Evolutionary conservation across 2,329 filamentous ascomycete species (phyloP).

Genomic region (Phialemonium atrogriseum): DNA sequence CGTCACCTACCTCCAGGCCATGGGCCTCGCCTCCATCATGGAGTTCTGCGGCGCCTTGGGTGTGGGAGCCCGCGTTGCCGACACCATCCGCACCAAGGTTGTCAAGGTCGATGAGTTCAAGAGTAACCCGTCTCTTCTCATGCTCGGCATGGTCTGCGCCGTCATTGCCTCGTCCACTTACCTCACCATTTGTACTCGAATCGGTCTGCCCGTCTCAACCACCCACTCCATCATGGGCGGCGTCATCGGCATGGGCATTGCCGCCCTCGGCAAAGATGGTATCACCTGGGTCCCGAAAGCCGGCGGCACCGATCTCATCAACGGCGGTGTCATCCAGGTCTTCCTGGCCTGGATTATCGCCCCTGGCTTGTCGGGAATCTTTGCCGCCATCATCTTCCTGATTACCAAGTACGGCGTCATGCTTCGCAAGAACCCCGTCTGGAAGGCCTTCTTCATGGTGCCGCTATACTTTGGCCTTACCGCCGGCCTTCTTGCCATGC

Average conservation of each 20-base stretch:
- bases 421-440: slow-evolving; percentile 42
- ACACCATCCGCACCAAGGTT: slow-evolving; percentile 54
- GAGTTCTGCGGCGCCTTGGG: slow-evolving; percentile 54
- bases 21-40: slow-evolving; percentile 49
- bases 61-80: slow-evolving; percentile 51
- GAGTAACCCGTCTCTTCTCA: slow-evolving; percentile 40
- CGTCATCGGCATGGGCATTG: slow-evolving; percentile 51
- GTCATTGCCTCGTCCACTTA: slow-evolving; percentile 43
- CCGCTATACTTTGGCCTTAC: slow-evolving; percentile 52
- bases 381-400: slow-evolving; percentile 46
- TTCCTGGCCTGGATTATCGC: slow-evolving; percentile 55
- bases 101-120: slow-evolving; percentile 40
- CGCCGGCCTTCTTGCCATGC: slow-evolving; percentile 45
- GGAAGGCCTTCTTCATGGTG: slow-evolving; percentile 41
- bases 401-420: slow-evolving; percentile 50
- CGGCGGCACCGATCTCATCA: slow-evolving; percentile 25
- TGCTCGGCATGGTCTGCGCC: slow-evolving; percentile 51
- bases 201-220: slow-evolving; percentile 52
- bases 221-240: slow-evolving; percentile 54
- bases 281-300: slow-evolving; percentile 45
- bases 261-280: slow-evolving; percentile 39
- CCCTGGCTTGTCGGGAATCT: slow-evolving; percentile 43
- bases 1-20: slow-evolving; percentile 51
- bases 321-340: slow-evolving; percentile 47
- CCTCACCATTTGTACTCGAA: slow-evolving; percentile 46